Conservation (phyloP, 202 grass and related monocot species). For the Schoenoplectus triqueter region DNA sequence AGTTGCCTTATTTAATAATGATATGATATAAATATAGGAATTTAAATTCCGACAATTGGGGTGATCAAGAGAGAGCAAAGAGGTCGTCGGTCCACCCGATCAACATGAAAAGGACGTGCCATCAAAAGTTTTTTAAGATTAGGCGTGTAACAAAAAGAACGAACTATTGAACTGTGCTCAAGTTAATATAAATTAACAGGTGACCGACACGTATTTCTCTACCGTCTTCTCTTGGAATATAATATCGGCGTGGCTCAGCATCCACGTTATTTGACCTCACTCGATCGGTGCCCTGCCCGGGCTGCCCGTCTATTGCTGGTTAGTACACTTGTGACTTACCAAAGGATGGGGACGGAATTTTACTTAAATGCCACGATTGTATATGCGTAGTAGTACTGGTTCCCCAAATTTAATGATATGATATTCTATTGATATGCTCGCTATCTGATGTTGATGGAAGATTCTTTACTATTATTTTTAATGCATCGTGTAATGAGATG, state of each 20-base stretch:
- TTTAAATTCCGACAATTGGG: conserved; percentile 28
- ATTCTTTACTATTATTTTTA: not conserved
- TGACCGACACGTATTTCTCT: not conserved
- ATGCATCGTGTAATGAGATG: not conserved
- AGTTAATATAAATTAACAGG: conserved; percentile 5
- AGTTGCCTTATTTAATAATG: not conserved
- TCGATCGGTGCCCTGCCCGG: not conserved
- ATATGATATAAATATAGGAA: not conserved
- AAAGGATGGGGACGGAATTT: not conserved
- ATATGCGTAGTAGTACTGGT: not conserved
- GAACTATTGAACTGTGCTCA: not conserved
- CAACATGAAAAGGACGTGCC: conserved; percentile 30
- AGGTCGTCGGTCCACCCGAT: conserved; percentile 30
- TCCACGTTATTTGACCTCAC: conserved; percentile 3
- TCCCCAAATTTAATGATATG: not conserved
- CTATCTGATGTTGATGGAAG: not conserved
- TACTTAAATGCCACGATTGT: not conserved
- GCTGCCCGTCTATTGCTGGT: not conserved
- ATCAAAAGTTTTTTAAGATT: conserved; percentile 14
- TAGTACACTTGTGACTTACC: not conserved
- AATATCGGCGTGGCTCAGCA: not conserved
- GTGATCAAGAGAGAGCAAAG: not conserved
- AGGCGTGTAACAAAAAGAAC: conserved; percentile 29
- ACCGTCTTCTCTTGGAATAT: not conserved
- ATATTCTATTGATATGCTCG: not conserved